Conservation (phyloP, 140 eudicot species). For the Anethum foeniculum region DNA sequence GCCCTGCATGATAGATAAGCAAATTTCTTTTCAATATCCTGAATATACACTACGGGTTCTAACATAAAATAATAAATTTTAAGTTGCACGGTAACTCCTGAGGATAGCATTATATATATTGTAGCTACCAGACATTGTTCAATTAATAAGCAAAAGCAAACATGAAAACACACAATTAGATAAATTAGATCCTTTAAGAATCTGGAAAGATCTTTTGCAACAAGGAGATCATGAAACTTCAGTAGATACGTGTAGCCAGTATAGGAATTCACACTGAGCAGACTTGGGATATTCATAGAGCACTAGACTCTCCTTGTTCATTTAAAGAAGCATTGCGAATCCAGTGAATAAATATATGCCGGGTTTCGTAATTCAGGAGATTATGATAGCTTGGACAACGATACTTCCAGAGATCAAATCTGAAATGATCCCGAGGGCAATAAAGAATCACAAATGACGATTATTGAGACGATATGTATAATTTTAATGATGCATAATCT, state of each 20-base stretch:
- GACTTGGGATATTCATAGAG: not conserved
- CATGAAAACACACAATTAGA: not conserved
- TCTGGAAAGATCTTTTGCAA: not conserved
- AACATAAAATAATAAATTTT: not conserved
- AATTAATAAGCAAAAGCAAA: not conserved
- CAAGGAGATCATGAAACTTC: not conserved
- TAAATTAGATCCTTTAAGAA: not conserved
- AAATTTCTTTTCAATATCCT: not conserved
- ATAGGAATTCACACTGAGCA: not conserved
- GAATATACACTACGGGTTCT: not conserved
- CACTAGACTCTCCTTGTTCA: not conserved
- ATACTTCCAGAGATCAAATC: no score
- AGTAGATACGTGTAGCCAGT: not conserved
- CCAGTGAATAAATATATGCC: not conserved
- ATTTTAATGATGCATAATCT: no score
- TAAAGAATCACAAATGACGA: no score
- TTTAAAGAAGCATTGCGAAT: not conserved
- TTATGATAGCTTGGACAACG: not conserved
- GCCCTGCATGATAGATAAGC: conserved; percentile 33
- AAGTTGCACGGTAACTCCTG: not conserved
- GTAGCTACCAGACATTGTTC: not conserved
- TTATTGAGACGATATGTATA: no score
- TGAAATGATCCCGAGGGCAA: no score
- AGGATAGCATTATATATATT: not conserved
- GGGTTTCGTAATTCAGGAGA: not conserved